These are phyloP conservation scores for Endoconidiophora polonica DNA, from an alignment of 2,329 filamentous ascomycete species.

Conservation along the genomic window DNA sequence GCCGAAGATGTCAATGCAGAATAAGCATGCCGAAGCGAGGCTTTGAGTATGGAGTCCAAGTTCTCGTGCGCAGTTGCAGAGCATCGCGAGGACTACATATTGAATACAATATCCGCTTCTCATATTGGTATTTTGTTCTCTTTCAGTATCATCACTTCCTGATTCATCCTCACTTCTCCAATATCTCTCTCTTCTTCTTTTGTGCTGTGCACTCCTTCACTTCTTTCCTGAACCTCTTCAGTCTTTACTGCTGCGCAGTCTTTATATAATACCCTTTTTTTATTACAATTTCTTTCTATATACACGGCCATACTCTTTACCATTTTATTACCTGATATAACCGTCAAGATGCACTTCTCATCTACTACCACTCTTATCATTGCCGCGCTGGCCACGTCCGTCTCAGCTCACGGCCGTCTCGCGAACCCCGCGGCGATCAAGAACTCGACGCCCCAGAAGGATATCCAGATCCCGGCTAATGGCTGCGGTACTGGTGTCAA, in stretches of 20 bases:
- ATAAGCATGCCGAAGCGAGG: too few relatives aligned
- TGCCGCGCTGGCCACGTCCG: conserved; percentile 11
- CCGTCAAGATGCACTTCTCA: conserved; percentile 8
- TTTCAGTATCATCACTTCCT: not conserved
- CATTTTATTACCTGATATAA: conserved; percentile 24
- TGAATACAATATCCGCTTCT: not conserved
- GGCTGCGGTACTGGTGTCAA: not conserved
- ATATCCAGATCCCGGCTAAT: conserved; percentile 5
- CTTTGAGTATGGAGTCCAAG: too few relatives aligned
- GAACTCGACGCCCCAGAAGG: conserved; percentile 3
- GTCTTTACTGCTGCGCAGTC: not conserved
- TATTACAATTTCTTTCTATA: not conserved
- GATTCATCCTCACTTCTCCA: too few relatives aligned
- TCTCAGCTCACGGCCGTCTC: conserved; percentile 3
- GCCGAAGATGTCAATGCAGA: too few relatives aligned
- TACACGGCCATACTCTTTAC: conserved; percentile 20
- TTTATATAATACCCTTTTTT: not conserved
- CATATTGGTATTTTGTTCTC: not conserved
- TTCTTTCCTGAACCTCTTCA: not conserved
- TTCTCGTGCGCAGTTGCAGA: too few relatives aligned
- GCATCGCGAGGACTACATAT: too few relatives aligned
- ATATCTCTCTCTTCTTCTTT: too few relatives aligned
- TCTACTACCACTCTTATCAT: conserved; percentile 13
- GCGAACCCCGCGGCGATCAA: not conserved
- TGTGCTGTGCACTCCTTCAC: too few relatives aligned